Percentiles rank a stretch among this genome's conserved stretches.
These are phyloP conservation scores for Microsporum canis DNA, from an alignment of 2,329 filamentous ascomycete species.

Conservation along the genomic window DNA sequence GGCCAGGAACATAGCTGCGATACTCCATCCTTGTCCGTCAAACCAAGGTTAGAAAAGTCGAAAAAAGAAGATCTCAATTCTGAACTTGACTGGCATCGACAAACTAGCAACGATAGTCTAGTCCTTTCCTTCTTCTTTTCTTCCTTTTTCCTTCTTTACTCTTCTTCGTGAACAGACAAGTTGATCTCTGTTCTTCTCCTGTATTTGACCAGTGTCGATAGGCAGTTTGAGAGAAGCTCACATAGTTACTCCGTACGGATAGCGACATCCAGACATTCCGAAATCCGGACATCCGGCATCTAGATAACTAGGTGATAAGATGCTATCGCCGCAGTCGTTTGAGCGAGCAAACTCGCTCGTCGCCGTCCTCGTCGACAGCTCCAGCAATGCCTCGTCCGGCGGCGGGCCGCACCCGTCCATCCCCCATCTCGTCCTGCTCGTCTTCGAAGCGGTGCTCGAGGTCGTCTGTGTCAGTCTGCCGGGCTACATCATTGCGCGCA, in stretches of 20 bases:
- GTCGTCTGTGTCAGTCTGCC: conserved; percentile 91
- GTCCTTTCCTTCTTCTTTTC: neutral
- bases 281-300: too few relatives aligned
- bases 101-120: neutral
- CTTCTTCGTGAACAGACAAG: too few relatives aligned
- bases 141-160: neutral
- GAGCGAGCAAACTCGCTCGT: conserved; percentile 3
- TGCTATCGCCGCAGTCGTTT: conserved; percentile 8
- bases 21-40: neutral
- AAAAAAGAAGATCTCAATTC: neutral
- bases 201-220: too few relatives aligned
- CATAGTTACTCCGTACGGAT: too few relatives aligned
- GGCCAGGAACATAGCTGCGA: neutral
- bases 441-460: conserved; percentile 89
- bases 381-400: neutral
- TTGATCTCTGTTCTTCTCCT: too few relatives aligned
- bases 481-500: conserved; percentile 79
- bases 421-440: conserved; percentile 59
- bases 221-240: too few relatives aligned
- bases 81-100: neutral
- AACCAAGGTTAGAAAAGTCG: neutral
- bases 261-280: too few relatives aligned
- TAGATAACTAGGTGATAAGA: neutral
- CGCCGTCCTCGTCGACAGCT: neutral
- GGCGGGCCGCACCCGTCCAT: conserved; percentile 38